Evolutionary conservation across 108 stramenopile genomes (phyloP), one percentile per base, ranked within the genome.

Genomic region (Aurantiochytrium sp.): DNA sequence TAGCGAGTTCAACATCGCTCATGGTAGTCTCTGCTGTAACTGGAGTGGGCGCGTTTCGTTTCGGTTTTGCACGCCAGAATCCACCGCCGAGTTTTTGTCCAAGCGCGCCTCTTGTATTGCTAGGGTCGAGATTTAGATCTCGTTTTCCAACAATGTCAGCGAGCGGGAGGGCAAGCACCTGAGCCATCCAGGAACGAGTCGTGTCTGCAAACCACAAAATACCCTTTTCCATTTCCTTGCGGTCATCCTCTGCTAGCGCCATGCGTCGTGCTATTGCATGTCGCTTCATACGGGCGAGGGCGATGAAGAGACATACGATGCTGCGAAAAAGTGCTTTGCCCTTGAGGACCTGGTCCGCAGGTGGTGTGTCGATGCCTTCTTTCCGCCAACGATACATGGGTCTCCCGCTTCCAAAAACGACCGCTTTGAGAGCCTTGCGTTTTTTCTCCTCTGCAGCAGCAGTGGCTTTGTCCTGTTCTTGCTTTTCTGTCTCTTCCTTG

Each of bases 381-480:
- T 83, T 83, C 19, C 45, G 76, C 76, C 76, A 83, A 8, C 76
- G 19, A 53, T 83, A 83, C 51, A 83, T 53, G n/a, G 76, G 76
- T 47, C 51, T 12, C 25, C 76, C 76, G 25, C 51, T 83, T 6
- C 76, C 76, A 23, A 21, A 83, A 12, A 53, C 76, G 6, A 4
- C 28, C 6, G 49, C 76, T 23, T 83, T 83, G 28, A 83, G 76
- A 14, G 25, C 49, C 28, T 53, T 83, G 19, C 76, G 45, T 53
- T 47, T 25, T 47, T 18, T 12, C 4, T 53, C 51, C 49, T 57
- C 55, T 57, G 16, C 55, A 16, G 55, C 55, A 57, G 16, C 16
- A 57, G 55, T 16, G 16, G 76, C 76, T 35, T 55, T 23, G 49
- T 53, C 51, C 18, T 12, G 2, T 12, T 83, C 76, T 23, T 47